phyloP scores from a whole-genome alignment of 1,139 yeast genomes.

The Dujonia santamariae region DNA sequence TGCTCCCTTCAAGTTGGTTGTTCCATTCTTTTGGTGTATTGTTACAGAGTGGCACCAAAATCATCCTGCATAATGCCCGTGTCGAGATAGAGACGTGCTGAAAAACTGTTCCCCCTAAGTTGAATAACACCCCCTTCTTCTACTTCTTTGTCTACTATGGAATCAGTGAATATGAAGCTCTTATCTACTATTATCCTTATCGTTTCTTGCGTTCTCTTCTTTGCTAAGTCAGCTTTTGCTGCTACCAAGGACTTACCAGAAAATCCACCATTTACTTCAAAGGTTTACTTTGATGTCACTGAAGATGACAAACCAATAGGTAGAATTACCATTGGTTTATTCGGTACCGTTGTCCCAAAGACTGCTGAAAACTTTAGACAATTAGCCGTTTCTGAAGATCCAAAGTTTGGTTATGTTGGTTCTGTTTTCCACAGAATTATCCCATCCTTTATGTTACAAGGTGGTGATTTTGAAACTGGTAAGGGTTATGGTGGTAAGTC shows the following conservation, averaged over 20 bases:
- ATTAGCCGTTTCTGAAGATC: constrained; percentile 59
- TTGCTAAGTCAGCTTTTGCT: constrained; percentile 17
- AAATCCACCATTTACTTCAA: constrained; percentile 63
- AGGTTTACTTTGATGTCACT: constrained; percentile 82
- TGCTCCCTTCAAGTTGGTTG: no score
- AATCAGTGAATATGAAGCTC: constrained; percentile 21
- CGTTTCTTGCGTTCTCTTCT: constrained; percentile 17
- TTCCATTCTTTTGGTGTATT: no score
- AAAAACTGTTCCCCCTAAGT: background rate
- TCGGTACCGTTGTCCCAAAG: constrained; percentile 63
- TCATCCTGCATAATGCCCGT: no score
- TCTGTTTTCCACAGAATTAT: constrained; percentile 59
- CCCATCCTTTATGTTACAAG: constrained; percentile 59
- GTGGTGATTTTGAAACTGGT: constrained; percentile 61
- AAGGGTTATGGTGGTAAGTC: constrained; percentile 62
- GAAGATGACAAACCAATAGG: constrained; percentile 76
- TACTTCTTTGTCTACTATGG: background rate
- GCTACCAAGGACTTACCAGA: constrained; percentile 29
- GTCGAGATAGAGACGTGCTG: no score
- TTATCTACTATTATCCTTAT: constrained; percentile 22
- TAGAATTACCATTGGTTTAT: constrained; percentile 65
- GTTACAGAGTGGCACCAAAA: no score
- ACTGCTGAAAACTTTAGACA: constrained; percentile 58
- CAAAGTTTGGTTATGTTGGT: constrained; percentile 47
- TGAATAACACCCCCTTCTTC: constrained; percentile 1